Percentiles rank a stretch among this genome's conserved stretches.
These are phyloP conservation scores for Niveomyces coronatus DNA, from an alignment of 2,329 filamentous ascomycete genomes.

Conservation along the genomic window DNA sequence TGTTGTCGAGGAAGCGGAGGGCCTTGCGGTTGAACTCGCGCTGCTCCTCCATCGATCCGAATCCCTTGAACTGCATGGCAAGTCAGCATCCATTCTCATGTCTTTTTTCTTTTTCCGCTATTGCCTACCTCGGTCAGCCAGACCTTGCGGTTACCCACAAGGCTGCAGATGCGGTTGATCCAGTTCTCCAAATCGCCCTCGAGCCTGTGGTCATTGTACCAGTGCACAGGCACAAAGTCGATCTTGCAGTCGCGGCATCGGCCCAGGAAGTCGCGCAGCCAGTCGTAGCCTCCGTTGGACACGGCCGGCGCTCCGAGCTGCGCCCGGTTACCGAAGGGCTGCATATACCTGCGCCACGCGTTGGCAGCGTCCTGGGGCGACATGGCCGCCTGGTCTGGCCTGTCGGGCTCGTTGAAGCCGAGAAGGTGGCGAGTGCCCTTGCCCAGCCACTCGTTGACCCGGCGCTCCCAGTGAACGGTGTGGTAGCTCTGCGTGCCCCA, in stretches of 20 bases:
- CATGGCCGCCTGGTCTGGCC: constrained; percentile 15
- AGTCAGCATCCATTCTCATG: no score
- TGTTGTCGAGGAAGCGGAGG: constrained; percentile 32
- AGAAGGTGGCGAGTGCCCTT: constrained; percentile 14
- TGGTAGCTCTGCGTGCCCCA: constrained; percentile 13
- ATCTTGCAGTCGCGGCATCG: constrained; percentile 32
- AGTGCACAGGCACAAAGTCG: constrained; percentile 35
- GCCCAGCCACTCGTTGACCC: constrained; percentile 8
- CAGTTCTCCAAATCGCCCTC: constrained; percentile 32
- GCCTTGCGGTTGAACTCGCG: constrained; percentile 30
- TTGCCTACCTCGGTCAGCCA: constrained; percentile 32
- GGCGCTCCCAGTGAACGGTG: constrained; percentile 12
- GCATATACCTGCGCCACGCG: constrained; percentile 31
- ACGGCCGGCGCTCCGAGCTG: constrained; percentile 36
- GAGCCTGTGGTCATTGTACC: constrained; percentile 31
- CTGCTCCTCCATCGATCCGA: constrained; percentile 26
- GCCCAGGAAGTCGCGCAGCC: constrained; percentile 31
- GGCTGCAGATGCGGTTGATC: constrained; percentile 25
- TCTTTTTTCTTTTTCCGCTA: no score
- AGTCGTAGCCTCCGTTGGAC: constrained; percentile 34
- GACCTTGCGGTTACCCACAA: constrained; percentile 25
- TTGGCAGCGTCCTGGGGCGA: constrained; percentile 24
- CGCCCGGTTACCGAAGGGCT: constrained; percentile 31
- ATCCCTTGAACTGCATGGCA: constrained; percentile 14
- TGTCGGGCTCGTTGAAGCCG: constrained; percentile 18